Conservation (phyloP, 257 asterid genomes). For the Euphrasia confusa region DNA sequence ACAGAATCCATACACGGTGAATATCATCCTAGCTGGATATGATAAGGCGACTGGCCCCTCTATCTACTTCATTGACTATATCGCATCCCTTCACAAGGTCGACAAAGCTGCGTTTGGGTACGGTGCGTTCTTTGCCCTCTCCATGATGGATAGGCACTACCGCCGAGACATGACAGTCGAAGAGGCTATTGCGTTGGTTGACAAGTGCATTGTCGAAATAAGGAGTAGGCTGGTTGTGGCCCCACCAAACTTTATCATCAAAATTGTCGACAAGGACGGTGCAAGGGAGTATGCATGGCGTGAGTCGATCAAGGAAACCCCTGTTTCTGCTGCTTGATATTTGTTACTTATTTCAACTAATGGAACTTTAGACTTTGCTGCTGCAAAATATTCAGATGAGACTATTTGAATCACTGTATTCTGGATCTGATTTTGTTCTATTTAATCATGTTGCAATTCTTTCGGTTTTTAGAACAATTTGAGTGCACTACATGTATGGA, state of each 20-base stretch:
- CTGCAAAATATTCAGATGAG: slow-evolving; percentile 2
- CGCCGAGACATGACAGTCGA: slow-evolving; percentile 78
- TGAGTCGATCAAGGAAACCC: slow-evolving; percentile 54
- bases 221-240: slow-evolving; percentile 82
- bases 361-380: slow-evolving; percentile 14
- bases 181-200: slow-evolving; percentile 80
- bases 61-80: slow-evolving; percentile 70
- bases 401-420: slow-evolving; percentile 15
- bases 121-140: slow-evolving; percentile 81
- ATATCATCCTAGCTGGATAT: slow-evolving; percentile 82
- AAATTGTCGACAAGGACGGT: slow-evolving; percentile 87
- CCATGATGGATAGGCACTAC: slow-evolving; percentile 93
- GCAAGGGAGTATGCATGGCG: slow-evolving; percentile 87
- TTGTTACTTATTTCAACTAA: slow-evolving; percentile 5
- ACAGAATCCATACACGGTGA: slow-evolving; percentile 84
- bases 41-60: slow-evolving; percentile 94
- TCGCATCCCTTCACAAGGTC: slow-evolving; percentile 84
- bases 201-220: slow-evolving; percentile 68
- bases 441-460: slow-evolving; percentile 19
- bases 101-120: slow-evolving; percentile 93
- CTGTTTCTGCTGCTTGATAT: slow-evolving; percentile 36
- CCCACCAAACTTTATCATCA: slow-evolving; percentile 87
- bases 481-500: no score
- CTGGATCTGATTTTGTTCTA: slow-evolving; percentile 24
- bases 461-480: slow-evolving; percentile 9